Conservation (phyloP, 2,329 filamentous ascomycete genomes). For the Aspergillus awamori region DNA sequence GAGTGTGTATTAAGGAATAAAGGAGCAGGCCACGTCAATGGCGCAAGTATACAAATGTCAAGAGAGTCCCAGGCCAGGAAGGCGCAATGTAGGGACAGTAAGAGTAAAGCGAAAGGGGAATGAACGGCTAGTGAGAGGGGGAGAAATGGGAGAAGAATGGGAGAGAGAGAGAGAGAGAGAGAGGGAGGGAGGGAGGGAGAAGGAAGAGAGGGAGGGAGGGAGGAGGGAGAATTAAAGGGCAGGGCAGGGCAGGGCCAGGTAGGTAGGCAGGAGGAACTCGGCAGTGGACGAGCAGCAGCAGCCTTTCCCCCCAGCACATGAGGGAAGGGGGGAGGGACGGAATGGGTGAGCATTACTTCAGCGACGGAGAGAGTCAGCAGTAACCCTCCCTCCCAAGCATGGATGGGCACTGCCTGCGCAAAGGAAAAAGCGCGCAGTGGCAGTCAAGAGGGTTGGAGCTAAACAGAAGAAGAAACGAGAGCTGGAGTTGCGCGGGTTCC, state of each 20-base stretch:
- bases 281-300: constrained; percentile 53
- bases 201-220: constrained; percentile 28
- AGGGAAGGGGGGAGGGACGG: constrained; percentile 12
- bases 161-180: constrained; percentile 30
- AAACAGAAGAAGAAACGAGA: constrained; percentile 24
- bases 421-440: constrained; percentile 11
- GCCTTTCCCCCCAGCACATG: constrained; percentile 20
- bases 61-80: constrained; percentile 4
- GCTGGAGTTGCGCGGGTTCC: not conserved
- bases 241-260: constrained; percentile 26
- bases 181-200: constrained; percentile 38
- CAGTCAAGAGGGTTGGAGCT: not conserved
- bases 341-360: constrained; percentile 49
- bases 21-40: constrained; percentile 16
- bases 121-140: constrained; percentile 38
- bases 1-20: constrained; percentile 1
- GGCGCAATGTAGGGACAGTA: constrained; percentile 53
- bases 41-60: constrained; percentile 9
- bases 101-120: constrained; percentile 21
- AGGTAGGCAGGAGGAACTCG: constrained; percentile 38
- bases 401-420: constrained; percentile 35
- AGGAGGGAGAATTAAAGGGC: constrained; percentile 25
- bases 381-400: constrained; percentile 9
- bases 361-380: constrained; percentile 50
- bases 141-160: constrained; percentile 42